A percentile compares a stretch with the other conserved stretches of the same genome.
Conservation (phyloP, 192 early-diverging fungal species). For the Polychytrium aggregatum region DNA sequence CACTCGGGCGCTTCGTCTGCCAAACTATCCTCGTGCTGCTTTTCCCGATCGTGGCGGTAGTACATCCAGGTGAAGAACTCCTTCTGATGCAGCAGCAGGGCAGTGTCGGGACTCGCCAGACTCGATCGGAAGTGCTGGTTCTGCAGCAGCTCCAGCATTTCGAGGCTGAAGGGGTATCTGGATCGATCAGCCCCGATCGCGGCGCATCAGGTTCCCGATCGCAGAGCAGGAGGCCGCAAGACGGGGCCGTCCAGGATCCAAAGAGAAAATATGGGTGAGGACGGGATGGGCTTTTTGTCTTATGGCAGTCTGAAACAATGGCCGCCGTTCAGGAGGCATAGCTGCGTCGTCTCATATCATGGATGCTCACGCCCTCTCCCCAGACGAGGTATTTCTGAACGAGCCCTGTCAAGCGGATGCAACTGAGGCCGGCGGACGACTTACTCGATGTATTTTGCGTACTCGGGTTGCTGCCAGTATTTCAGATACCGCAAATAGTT, state of each 20-base stretch:
- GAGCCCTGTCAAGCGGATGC: too few relatives aligned
- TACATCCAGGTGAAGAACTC: constrained; percentile 72
- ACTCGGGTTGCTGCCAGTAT: constrained; percentile 83
- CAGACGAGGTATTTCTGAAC: neutral
- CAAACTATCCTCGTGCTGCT: too few relatives aligned
- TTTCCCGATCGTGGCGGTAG: too few relatives aligned
- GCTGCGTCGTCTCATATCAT: neutral
- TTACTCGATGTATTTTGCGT: constrained; percentile 80
- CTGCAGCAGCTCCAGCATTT: constrained; percentile 80
- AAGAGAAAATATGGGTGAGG: too few relatives aligned
- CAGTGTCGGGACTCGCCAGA: constrained; percentile 58
- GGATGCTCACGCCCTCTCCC: neutral
- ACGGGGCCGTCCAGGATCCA: too few relatives aligned
- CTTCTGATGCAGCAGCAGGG: constrained; percentile 61
- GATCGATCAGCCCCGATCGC: neutral
- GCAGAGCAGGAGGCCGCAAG: too few relatives aligned
- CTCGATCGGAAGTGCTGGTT: constrained; percentile 66
- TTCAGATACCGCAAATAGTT: constrained; percentile 83
- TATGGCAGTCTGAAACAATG: too few relatives aligned
- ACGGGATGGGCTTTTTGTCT: too few relatives aligned
- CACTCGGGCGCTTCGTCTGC: too few relatives aligned
- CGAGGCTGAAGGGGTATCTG: constrained; percentile 78
- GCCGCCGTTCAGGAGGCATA: too few relatives aligned
- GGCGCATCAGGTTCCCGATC: too few relatives aligned
- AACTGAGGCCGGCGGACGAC: too few relatives aligned